Evolutionary conservation across 2,329 filamentous ascomycete genomes (phyloP).

Genomic region (Thelonectria olida): DNA sequence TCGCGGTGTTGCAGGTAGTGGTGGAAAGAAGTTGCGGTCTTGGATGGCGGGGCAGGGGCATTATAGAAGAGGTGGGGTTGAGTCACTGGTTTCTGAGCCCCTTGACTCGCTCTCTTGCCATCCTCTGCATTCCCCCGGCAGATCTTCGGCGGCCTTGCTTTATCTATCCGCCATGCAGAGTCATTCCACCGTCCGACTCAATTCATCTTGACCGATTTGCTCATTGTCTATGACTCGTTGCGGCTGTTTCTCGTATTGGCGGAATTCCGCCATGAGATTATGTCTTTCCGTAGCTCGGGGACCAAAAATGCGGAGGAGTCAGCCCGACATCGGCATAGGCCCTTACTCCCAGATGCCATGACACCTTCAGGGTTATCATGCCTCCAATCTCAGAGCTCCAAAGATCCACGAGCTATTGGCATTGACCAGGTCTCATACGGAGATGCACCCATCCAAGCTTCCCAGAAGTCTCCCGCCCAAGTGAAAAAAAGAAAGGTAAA

Average conservation of each 20-base stretch:
- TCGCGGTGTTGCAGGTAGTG: slow-evolving; percentile 30
- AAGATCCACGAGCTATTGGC: not conserved
- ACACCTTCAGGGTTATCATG: not conserved
- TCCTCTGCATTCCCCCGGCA: slow-evolving; percentile 25
- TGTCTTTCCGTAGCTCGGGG: not conserved
- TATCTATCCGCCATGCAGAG: not conserved
- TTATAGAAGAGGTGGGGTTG: slow-evolving; percentile 48
- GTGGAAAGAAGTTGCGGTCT: slow-evolving; percentile 40
- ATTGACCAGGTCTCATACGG: not conserved
- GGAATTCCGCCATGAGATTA: not conserved
- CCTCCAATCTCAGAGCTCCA: not conserved
- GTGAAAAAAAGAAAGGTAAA: slow-evolving; percentile 8
- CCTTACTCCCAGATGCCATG: not conserved
- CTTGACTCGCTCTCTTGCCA: not conserved
- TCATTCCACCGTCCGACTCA: not conserved
- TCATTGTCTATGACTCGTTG: not conserved
- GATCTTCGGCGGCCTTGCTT: slow-evolving; percentile 35
- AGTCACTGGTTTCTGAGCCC: slow-evolving; percentile 44
- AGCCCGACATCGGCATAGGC: not conserved
- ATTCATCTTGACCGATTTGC: not conserved
- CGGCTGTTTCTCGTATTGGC: not conserved
- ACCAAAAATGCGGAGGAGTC: not conserved
- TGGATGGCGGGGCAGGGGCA: slow-evolving; percentile 45
- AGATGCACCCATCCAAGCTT: not conserved
- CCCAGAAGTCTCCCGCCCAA: not conserved